Conservation (phyloP, 2,329 filamentous ascomycete species). For the Colletotrichum tamarilloi region DNA sequence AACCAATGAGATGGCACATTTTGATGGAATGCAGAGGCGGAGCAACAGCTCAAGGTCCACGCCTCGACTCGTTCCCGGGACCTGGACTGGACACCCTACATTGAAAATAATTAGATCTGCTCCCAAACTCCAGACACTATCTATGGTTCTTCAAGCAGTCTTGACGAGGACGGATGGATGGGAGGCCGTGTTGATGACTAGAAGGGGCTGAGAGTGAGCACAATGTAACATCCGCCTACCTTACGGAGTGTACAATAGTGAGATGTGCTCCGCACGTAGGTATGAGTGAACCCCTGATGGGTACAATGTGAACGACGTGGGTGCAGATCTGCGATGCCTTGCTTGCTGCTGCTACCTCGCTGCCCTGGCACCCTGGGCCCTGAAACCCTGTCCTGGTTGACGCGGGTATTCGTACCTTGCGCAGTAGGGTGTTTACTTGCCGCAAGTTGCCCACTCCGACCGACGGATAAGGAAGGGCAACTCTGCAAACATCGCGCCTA, state of each 20-base stretch:
- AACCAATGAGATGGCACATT: conserved; percentile 2
- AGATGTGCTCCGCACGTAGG: too few relatives aligned
- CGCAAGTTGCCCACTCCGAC: conserved; percentile 5
- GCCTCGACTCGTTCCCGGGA: too few relatives aligned
- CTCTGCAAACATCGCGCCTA: conserved; percentile 27
- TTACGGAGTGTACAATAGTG: too few relatives aligned
- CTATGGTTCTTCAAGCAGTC: too few relatives aligned
- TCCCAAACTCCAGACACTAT: too few relatives aligned
- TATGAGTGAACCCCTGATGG: neutral
- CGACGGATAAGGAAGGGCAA: conserved; percentile 14
- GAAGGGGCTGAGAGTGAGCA: neutral
- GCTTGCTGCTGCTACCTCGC: neutral
- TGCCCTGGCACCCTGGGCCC: neutral
- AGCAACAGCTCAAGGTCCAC: neutral
- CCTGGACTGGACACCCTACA: too few relatives aligned
- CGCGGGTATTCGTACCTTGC: too few relatives aligned
- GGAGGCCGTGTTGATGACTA: neutral
- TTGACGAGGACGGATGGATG: too few relatives aligned
- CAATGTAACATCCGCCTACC: neutral
- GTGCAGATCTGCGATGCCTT: neutral
- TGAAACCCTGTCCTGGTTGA: neutral
- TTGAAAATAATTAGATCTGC: too few relatives aligned
- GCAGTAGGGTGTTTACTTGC: neutral
- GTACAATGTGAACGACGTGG: neutral
- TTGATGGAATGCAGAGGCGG: neutral